phyloP scores from a whole-genome alignment of 2,329 filamentous ascomycete genomes.

The Monosporascus sp. region DNA sequence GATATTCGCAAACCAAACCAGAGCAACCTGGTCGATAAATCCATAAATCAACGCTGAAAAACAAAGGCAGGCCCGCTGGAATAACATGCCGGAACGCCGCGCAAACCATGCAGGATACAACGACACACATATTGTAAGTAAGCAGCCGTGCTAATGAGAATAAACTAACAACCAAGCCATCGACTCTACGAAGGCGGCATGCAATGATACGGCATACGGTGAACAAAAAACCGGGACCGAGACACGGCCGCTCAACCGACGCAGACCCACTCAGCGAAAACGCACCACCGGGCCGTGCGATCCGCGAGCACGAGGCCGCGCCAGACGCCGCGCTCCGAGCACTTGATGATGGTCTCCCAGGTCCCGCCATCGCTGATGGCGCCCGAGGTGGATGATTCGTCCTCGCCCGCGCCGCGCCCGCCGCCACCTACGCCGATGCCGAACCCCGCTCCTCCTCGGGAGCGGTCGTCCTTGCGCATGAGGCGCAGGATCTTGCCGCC shows the following conservation, averaged over 20 bases:
- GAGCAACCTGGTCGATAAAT: too few relatives aligned
- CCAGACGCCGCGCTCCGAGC: conserved; percentile 76
- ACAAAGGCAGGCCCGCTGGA: too few relatives aligned
- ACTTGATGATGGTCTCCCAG: conserved; percentile 91
- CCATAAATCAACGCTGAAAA: too few relatives aligned
- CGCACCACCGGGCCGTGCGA: conserved; percentile 79
- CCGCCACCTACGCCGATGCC: conserved; percentile 40
- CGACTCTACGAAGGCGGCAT: too few relatives aligned
- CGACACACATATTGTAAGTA: too few relatives aligned
- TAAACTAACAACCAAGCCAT: too few relatives aligned
- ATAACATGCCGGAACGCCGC: too few relatives aligned
- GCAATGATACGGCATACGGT: not conserved
- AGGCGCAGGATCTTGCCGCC: conserved; percentile 89
- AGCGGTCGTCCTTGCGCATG: conserved; percentile 72
- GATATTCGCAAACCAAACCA: too few relatives aligned
- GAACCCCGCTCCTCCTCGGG: conserved; percentile 33
- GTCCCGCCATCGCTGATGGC: conserved; percentile 59
- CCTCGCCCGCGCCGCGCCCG: conserved; percentile 34
- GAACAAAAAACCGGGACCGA: not conserved
- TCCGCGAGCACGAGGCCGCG: conserved; percentile 77
- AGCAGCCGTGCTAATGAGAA: too few relatives aligned
- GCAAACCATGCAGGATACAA: too few relatives aligned
- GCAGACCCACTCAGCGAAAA: conserved; percentile 85
- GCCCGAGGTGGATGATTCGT: conserved; percentile 34
- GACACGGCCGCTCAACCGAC: conserved; percentile 17